Base-by-base conservation (phyloP, 495 filamentous ascomycete species). In the Lichina pygmaea region DNA sequence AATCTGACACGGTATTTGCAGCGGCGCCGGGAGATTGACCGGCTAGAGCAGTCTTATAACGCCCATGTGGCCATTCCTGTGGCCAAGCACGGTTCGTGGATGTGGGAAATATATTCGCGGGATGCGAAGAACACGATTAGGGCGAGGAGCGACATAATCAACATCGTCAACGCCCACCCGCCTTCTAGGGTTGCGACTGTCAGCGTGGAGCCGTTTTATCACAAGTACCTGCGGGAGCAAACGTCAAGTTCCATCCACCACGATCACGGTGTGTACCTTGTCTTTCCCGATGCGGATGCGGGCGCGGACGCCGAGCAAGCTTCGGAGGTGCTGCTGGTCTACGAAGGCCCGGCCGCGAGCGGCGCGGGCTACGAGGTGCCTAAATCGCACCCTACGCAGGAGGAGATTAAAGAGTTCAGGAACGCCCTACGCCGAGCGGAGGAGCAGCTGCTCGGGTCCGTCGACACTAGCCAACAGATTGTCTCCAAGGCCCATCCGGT, bases 51-150 rank as follows among this genome's bases (percentile, higher is more conserved):
- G 41, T 57, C 70, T 16, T 78, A 86, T 53, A 70, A 83, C 49
- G 74, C 85, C 16, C 77, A 81, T 52, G 85, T 97, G 53, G 76
- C 78, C 40, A 70, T 83, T 0, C 79, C 84, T 13, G 70, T 66
- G 33, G 62, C 64, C 13, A 61, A 67, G 13, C 70, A 79, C 48
- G 70, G 66, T n/a, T 68, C 70, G 10, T 62, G 71, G 34, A 72
- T 73, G 0, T 92, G 82, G 82, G 75, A 89, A 55, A 66, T 94
- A 11, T 93, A 80, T 58, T 77, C 81, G 5, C 68, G 78, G 38
- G 78, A 91, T 51, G 75, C 74, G 48, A 89, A 83, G 66, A 89
- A 81, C 54, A 71, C 71, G 7, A 75, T 86, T 52, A 74, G 75
- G 48, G 84, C 83, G 30, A 75, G 79, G 44, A 71, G 72, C 11